Evolutionary conservation across 2,329 filamentous ascomycete genomes (phyloP), one percentile per base, ranked within the genome.

Genomic region (Periconia sp.): DNA sequence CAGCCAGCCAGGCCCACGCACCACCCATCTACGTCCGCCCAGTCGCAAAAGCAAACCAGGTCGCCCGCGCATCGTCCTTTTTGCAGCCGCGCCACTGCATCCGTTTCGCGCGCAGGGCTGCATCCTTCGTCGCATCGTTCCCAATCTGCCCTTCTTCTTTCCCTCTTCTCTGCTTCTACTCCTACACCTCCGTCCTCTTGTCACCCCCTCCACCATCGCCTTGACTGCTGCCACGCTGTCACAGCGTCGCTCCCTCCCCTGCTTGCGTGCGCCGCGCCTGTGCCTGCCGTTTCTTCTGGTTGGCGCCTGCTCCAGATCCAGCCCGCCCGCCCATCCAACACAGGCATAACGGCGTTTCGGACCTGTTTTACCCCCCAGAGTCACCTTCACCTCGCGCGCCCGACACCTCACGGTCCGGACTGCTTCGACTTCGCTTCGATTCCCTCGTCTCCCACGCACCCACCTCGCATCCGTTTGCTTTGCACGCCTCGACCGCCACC

Each of bases 321-420:
- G 53, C 54, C 23, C 23, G 8, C 23, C 23, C 23, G 23, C 23
- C 23, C 23, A 27, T 27, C 23, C 23, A 3, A 27, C 5, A 3
- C 59, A 51, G 58, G 59, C 66, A 66, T 62, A 64, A 62, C 66
- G 55, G 67, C 64, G 66, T 72, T 69, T 70, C 68, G 68, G 62
- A 70, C 58, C 60, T 65, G 66, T 69, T 69, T 69, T 63, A 68
- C 59, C 60, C 59, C 59, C 58, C 59, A 56, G 54, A 43, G 23
- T 48, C 54, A 46, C 23, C 51, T 50, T 56, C 62, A 54, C 31
- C 54, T 47, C 55, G 53, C 53, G 54, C 61, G 53, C 52, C 47
- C 60, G 45, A 47, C 61, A 50, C 50, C 53, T 41, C 52, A 52
- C 50, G 46, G 55, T 55, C 60, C 58, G 54, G 58, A 58, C 47